Base-by-base conservation (phyloP, 179 eudicot species). In the Sideroxylon spinosum region DNA sequence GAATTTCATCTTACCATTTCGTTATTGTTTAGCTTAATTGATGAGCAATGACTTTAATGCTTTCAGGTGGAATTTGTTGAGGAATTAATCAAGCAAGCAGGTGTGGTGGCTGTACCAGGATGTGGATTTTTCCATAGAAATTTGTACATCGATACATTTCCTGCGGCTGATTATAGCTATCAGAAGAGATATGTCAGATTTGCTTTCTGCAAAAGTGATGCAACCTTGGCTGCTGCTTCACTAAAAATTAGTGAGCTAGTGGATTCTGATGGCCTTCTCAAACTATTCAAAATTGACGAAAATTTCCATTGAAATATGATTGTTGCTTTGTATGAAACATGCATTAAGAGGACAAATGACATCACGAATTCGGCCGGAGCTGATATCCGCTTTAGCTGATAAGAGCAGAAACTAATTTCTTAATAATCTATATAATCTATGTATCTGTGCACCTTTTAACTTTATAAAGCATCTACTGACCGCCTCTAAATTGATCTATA, bases 191-290 rank as follows among this genome's bases (percentile, higher is more conserved):
- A 91, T 69, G 84, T 95, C 79, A 82, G 98, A 74, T 90, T 93
- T 67, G 98, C 98, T 69, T 95, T 91, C 86, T 91, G 98, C 89
- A 95, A 95, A 84, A 86, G 90, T 78, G 85, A 82, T n/a, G 79
- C 85, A 20, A 95, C 97, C 37, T 80, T 95, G 62, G 77, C 81
- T 65, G 86, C 91, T 78, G 98, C 98, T 84, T 84, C 85, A 56
- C 79, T 74, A 73, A 89, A 85, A 82, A 81, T 95, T 61, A 79
- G 79, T 19, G 83, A 50, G 23, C 87, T 93, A 71, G 87, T 88
- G 17, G 85, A 94, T 79, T 79, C 83, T 55, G 79, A 84, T 3
- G 94, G 97, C n/a, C 67, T 62, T 49, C 92, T 93, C 76, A 93
- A 85, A 81, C 63, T 92, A 50, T 81, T 86, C 67, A 74, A 82